Conservation (phyloP, 2,329 filamentous ascomycete species). For the Colletotrichum limetticola region DNA sequence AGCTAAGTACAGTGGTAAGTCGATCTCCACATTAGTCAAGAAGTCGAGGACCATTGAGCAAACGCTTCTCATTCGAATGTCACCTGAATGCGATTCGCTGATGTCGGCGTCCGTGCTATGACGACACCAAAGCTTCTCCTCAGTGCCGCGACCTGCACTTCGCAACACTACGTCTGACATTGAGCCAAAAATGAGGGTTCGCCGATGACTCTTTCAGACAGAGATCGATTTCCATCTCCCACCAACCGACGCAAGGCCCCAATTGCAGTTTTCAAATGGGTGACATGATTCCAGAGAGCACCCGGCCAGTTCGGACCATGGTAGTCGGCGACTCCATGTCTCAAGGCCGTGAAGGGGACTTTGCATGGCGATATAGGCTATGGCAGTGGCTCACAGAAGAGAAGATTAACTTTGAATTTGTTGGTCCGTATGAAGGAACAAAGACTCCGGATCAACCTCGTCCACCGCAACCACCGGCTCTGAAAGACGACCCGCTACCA, state of each 20-base stretch:
- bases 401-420: slow-evolving; percentile 41
- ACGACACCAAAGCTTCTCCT: background rate
- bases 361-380: slow-evolving; percentile 54
- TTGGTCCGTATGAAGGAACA: slow-evolving; percentile 51
- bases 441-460: slow-evolving; percentile 29
- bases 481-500: background rate
- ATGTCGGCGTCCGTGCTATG: background rate
- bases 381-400: slow-evolving; percentile 50
- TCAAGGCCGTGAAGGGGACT: slow-evolving; percentile 51
- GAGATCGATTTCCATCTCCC: background rate
- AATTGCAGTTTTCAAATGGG: background rate
- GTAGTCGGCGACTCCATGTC: slow-evolving; percentile 52
- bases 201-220: background rate
- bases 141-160: background rate
- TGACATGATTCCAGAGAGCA: background rate
- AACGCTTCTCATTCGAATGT: background rate
- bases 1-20: background rate
- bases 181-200: background rate
- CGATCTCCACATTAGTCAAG: background rate
- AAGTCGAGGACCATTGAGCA: background rate
- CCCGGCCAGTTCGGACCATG: slow-evolving; percentile 40
- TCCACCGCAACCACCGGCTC: slow-evolving; percentile 31
- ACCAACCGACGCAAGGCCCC: background rate
- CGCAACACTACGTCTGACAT: background rate
- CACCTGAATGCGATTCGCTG: background rate